Evolutionary conservation across 139 green algal species (phyloP).

Genomic region (Yamagishiella unicocca): DNA sequence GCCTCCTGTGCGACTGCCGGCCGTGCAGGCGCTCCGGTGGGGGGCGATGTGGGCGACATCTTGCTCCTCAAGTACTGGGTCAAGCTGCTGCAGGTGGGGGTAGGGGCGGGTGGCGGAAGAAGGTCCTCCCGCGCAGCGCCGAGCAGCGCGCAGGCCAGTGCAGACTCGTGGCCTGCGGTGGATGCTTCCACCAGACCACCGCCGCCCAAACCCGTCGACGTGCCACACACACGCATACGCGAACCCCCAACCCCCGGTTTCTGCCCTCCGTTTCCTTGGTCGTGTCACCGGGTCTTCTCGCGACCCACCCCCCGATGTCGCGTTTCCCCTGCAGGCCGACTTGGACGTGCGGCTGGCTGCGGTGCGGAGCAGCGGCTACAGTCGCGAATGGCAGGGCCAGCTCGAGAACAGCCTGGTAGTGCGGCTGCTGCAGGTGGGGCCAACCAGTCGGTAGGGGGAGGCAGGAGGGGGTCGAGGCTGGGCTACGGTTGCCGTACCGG

Average conservation of each 20-base stretch:
- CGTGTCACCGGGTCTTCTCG: no score
- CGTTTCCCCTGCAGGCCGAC: background rate
- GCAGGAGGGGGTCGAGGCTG: background rate
- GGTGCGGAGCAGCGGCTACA: background rate
- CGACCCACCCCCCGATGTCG: no score
- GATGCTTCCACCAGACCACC: no score
- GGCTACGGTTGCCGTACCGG: no score
- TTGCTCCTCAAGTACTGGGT: conserved; percentile 36
- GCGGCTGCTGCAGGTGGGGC: conserved; percentile 18
- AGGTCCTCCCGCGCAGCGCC: no score
- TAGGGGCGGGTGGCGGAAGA: background rate
- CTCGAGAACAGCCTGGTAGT: conserved; percentile 35
- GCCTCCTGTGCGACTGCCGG: no score
- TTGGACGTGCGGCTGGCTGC: conserved; percentile 2
- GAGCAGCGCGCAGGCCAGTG: no score
- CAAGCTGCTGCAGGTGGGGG: conserved; percentile 6
- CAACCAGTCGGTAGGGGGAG: background rate
- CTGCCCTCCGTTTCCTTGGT: no score
- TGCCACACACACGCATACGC: no score
- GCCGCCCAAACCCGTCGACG: background rate
- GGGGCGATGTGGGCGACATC: background rate
- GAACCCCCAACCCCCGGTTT: background rate
- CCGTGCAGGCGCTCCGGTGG: background rate
- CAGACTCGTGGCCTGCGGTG: no score
- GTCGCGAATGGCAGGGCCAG: background rate